Evolutionary conservation across 129 eudicot species (phyloP), one percentile per base, ranked within the genome.

Genomic region (Helianthus annuus): DNA sequence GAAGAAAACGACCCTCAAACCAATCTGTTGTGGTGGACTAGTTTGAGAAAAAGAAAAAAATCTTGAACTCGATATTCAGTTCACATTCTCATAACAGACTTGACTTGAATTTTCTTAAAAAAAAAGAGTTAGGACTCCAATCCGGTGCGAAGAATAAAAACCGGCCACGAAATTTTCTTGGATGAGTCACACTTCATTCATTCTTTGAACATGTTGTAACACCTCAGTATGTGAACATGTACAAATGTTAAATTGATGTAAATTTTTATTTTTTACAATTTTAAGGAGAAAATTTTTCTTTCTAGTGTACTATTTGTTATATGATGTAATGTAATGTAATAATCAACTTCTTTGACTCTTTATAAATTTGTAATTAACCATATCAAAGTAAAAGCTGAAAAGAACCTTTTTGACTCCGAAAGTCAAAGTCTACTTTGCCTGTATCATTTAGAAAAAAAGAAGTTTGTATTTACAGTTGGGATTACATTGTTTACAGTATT

Each of bases 221-320:
- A 60, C 57, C 68, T 71, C 34, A 22, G 24, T 27, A 44, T 32
- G 45, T 71, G 57, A 57, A 58, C 46, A 42, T 17, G 59, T 44
- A 53, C 55, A 74, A 42, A 51, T 53, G 56, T 61, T 53, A 74
- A 34, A 66, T 29, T 58, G 69, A 76, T 76, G 80, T 76, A 76
- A 67, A 67, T 57, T 67, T 55, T 6, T 40, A 40, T 40, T 14
- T 40, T 14, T 55, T 44, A 54, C 53, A 75, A 75, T n/a, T 66
- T 55, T 74, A n/a, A 74, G 72, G 7, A 66, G 34, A 75, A 13
- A 34, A 1, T 4, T 39, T 12, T 15, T 75, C 46, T 75, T 75
- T 66, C 66, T 65, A 56, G 0, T 44, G 66, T 66, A 34, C 10
- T 67, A 42, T 55, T 64, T 46, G 42, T 42, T 48, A 44, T 45